Percentiles rank a stretch among this genome's conserved stretches.
Evolutionary conservation across 1,139 yeast species (phyloP).

Genomic region (Lodderomyces elongisporus): DNA sequence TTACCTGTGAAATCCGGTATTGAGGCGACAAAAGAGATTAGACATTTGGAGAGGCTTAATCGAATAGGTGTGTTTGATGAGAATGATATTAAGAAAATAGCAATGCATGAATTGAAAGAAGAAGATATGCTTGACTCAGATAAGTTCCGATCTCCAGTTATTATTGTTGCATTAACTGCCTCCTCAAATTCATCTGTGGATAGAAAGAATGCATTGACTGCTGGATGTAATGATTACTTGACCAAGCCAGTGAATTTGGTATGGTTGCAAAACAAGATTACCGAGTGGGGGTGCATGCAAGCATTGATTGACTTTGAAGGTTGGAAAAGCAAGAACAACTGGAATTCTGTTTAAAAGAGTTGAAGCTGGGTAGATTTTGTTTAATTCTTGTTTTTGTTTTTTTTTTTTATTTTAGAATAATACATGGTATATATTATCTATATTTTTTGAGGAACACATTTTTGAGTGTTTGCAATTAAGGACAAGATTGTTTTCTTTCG

Average conservation of each 20-base stretch:
- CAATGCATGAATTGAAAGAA: slow-evolving; percentile 21
- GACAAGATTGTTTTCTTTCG: too few species aligned
- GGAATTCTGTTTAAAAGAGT: slow-evolving; percentile 1
- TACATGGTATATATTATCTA: too few species aligned
- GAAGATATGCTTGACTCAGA: slow-evolving; percentile 50
- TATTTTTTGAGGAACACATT: too few species aligned
- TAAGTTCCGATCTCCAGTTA: slow-evolving; percentile 81
- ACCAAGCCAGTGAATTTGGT: slow-evolving; percentile 95
- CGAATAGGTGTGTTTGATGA: slow-evolving; percentile 76
- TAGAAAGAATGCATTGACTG: slow-evolving; percentile 85
- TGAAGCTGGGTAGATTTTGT: too few species aligned
- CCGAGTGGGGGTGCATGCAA: slow-evolving; percentile 98
- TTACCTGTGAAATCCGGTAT: slow-evolving; percentile 54
- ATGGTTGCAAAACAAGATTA: slow-evolving; percentile 90
- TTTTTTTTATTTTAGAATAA: too few species aligned
- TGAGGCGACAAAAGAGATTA: slow-evolving; percentile 40
- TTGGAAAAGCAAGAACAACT: slow-evolving; percentile 51
- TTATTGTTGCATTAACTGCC: slow-evolving; percentile 93
- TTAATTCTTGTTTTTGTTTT: too few species aligned
- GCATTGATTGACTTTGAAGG: slow-evolving; percentile 95
- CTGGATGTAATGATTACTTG: slow-evolving; percentile 94
- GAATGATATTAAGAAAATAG: slow-evolving; percentile 26
- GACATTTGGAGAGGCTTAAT: slow-evolving; percentile 75
- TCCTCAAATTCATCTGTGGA: slow-evolving; percentile 78
- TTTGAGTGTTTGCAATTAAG: too few species aligned